A percentile compares a stretch with the other conserved stretches of the same genome.
These are phyloP conservation scores for Leccinum disarticulatum DNA, from an alignment of 768 basidiomycete species.

Conservation along the genomic window DNA sequence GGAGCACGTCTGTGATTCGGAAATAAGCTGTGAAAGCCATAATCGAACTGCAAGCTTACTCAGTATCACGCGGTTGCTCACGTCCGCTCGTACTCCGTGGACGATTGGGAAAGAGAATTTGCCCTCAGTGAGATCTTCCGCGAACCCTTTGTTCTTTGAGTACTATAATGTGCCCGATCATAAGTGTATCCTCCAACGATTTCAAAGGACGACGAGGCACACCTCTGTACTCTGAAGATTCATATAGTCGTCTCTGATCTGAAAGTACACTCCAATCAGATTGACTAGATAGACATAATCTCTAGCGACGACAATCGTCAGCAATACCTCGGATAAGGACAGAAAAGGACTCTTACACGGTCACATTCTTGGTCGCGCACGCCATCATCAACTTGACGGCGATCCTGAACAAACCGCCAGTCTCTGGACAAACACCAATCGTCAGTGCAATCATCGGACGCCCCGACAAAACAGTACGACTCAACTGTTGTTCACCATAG, in stretches of 20 bases:
- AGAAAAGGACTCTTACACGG: conserved; percentile 44
- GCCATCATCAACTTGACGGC: conserved; percentile 98
- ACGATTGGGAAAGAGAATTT: conserved; percentile 82
- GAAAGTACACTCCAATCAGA: conserved; percentile 91
- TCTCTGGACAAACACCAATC: conserved; percentile 59
- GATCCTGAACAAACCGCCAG: conserved; percentile 89
- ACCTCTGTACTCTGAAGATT: conserved; percentile 89
- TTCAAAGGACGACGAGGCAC: neutral
- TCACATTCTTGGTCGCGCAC: conserved; percentile 59
- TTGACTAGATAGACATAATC: conserved; percentile 93
- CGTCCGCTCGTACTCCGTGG: conserved; percentile 78
- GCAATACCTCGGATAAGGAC: neutral
- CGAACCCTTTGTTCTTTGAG: conserved; percentile 61
- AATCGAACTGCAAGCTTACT: conserved; percentile 51
- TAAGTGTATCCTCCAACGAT: neutral
- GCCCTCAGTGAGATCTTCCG: conserved; percentile 77
- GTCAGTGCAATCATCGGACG: conserved; percentile 27
- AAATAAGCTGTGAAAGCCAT: neutral
- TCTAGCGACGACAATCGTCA: conserved; percentile 36
- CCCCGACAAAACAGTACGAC: conserved; percentile 53
- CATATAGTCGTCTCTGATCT: conserved; percentile 97
- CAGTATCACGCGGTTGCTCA: conserved; percentile 73
- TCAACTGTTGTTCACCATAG: conserved; percentile 95
- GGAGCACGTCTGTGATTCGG: conserved; percentile 68
- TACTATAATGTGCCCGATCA: conserved; percentile 44